Conservation (phyloP, 139 green algal genomes). For the Chlorella sp. region DNA sequence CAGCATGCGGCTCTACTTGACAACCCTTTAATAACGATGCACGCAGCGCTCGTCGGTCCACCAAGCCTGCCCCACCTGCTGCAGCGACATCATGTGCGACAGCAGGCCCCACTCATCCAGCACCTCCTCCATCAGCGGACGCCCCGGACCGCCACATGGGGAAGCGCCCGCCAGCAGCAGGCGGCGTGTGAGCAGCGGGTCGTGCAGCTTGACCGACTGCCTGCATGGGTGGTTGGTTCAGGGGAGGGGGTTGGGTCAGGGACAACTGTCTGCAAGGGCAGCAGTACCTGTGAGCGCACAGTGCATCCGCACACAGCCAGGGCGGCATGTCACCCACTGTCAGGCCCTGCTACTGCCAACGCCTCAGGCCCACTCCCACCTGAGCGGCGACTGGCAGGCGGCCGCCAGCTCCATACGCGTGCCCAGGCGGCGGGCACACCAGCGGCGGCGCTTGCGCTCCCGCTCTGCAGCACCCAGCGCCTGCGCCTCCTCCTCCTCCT, state of each 20-base stretch:
- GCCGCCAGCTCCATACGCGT: not conserved
- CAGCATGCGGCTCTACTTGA: too few species aligned
- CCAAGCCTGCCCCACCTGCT: not conserved
- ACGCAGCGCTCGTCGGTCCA: not conserved
- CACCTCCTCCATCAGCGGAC: not conserved
- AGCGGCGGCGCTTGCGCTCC: not conserved
- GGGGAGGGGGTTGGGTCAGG: too few species aligned
- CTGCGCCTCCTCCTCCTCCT: not conserved
- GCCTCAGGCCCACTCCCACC: not conserved
- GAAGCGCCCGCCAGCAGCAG: not conserved
- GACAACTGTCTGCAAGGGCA: too few species aligned
- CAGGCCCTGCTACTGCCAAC: too few species aligned
- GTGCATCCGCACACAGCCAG: too few species aligned
- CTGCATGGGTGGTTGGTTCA: not conserved
- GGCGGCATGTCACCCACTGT: too few species aligned
- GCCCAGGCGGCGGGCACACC: not conserved
- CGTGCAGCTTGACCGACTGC: slow-evolving; percentile 22
- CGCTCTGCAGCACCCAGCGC: not conserved
- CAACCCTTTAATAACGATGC: not conserved
- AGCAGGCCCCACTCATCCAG: not conserved
- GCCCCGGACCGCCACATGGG: not conserved
- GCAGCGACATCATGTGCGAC: not conserved
- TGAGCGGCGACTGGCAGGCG: slow-evolving; percentile 1
- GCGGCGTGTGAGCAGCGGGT: not conserved
- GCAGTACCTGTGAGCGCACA: too few species aligned